Evolutionary conservation across 116 monocot genomes (phyloP), one percentile per base, ranked within the genome.

Genomic region (Phalaenopsis hybrid): DNA sequence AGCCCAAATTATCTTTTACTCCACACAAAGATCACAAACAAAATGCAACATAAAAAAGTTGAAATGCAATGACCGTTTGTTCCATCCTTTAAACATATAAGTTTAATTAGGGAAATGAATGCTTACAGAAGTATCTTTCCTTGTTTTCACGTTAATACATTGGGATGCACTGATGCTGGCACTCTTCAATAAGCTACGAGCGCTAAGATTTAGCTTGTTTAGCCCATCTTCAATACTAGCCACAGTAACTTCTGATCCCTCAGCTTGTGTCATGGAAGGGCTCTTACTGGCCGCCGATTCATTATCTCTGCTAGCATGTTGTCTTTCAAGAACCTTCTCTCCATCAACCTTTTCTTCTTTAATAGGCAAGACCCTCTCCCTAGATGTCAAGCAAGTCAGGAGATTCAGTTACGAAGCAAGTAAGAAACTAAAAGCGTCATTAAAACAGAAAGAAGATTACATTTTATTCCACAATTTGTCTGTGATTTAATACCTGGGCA

Each of bases 121-220:
- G 81, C 88, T 89, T 91, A 95, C 95, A 86, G 91, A 85, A 59
- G 74, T 45, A 81, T 94, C 87, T n/a, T 20, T 84, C 84, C 85
- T 89, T 81, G 69, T 80, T 75, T 89, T 88, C 63, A 88, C 87
- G 81, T 74, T 85, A 25, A 91, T 82, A 78, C 91, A 94, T 83
- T 92, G 89, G 49, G 94, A 91, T 81, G 89, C 90, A 84, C 96
- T 94, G 80, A 94, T 96, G 83, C 89, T 94, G 50, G 91, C 92
- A 81, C 94, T 96, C 87, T 87, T 93, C 79, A 88, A 77, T 68
- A 89, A 89, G 84, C 90, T 86, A 20, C 85, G 86, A 25, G 84
- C 80, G 79, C 83, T 89, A 12, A 20, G 91, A 81, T 89, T 86
- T 63, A 92, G 58, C 68, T 79, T 87, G 63, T 74, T 91, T 23